Percentiles rank a stretch among this genome's conserved stretches.
Conservation (phyloP, 2,329 filamentous ascomycete species). For the Pestalotiopsis sp. region DNA sequence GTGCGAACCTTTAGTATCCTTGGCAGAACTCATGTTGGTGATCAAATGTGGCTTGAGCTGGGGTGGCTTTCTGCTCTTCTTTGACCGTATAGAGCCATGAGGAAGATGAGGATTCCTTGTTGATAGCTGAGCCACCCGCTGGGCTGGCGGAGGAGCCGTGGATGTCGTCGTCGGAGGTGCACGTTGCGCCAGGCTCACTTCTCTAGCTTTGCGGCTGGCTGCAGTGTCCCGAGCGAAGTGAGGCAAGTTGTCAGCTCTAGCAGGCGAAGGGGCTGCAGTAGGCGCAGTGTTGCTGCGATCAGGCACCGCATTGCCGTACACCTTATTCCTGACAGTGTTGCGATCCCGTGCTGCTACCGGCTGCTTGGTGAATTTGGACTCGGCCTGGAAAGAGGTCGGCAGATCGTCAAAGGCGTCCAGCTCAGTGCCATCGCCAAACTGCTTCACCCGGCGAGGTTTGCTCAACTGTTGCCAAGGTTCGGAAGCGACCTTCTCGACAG, state of each 20-base stretch:
- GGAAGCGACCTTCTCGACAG: constrained; percentile 39
- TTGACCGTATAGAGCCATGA: constrained; percentile 49
- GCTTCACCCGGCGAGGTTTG: constrained; percentile 68
- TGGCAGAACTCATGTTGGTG: constrained; percentile 74
- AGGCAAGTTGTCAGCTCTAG: constrained; percentile 56
- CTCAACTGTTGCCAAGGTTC: constrained; percentile 70
- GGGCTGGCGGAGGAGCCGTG: constrained; percentile 56
- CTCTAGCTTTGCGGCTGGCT: constrained; percentile 66
- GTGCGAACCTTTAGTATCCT: constrained; percentile 77
- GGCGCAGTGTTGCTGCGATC: constrained; percentile 58
- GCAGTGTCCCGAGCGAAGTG: constrained; percentile 68
- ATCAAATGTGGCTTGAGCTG: constrained; percentile 84
- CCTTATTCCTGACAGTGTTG: constrained; percentile 58
- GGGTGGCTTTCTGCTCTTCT: constrained; percentile 58
- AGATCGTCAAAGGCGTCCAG: constrained; percentile 93
- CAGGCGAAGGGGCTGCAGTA: constrained; percentile 58
- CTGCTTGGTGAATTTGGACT: constrained; percentile 82
- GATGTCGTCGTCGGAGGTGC: constrained; percentile 53
- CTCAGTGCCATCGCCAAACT: constrained; percentile 92
- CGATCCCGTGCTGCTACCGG: constrained; percentile 73
- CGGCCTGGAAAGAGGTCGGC: constrained; percentile 80
- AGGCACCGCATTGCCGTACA: constrained; percentile 57
- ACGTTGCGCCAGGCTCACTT: constrained; percentile 63
- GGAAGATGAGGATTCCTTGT: constrained; percentile 47
- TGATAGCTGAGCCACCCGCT: constrained; percentile 57